Base-by-base conservation (phyloP, 2,329 filamentous ascomycete genomes). In the Exophiala mesophila region DNA sequence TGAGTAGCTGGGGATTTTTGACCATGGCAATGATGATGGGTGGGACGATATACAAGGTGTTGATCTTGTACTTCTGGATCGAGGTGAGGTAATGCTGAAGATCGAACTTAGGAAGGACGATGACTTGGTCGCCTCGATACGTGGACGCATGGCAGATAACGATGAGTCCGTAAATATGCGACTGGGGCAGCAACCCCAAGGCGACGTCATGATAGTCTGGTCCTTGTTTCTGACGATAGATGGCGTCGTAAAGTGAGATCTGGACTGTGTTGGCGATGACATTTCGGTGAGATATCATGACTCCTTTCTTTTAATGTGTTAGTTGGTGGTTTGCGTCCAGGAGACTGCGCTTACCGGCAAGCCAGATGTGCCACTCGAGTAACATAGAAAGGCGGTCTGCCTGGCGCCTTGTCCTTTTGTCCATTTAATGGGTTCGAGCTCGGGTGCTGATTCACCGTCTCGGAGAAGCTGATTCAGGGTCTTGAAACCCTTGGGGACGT, bases 151-250 rank as follows among this genome's bases (percentile, higher is more conserved):
- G 80, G 29, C 77, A 79, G 45, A 88, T 77, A 9, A 88, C 77
- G 4, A 88, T 77, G 24, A 92, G 67, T 3, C 79, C 79, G 61
- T 90, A 92, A 50, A 92, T 90, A 56, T 94, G 87, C 52, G 83
- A 88, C 57, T 87, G 78, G 0, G 85, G 85, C 0, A 90, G 68
- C n/a, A 89, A 69, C 3, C 84, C 85, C 1, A 89, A 72, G 2
- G 62, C 66, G 15, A 74, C 69, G 36, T 80, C 75, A 0, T 64
- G 72, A 50, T 72, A 65, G 44, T 64, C 57, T 3, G 62, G 60
- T 29, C 69, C 65, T 17, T 59, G 63, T 36, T 65, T 1, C 63
- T 69, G 57, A 52, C 76, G 50, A 46, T 55, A 54, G 1, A 59
- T 55, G 19, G 63, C 59, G 32, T 82, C 77, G 47, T 64, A 78